Evolutionary conservation across 257 asterid genomes (phyloP).

Genomic region (Solanum pimpinellifolium): DNA sequence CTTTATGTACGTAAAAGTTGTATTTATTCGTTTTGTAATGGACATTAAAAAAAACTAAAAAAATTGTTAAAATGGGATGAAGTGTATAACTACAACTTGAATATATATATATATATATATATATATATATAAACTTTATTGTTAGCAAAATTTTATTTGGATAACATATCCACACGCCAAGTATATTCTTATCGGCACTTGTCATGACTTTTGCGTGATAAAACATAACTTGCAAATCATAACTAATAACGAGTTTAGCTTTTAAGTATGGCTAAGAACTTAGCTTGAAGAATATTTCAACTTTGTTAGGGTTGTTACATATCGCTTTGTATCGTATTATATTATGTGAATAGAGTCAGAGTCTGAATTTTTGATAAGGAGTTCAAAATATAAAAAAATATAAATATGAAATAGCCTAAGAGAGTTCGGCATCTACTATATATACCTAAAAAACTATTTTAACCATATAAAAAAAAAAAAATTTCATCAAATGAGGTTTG

Average conservation of each 20-base stretch:
- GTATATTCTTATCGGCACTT: not conserved
- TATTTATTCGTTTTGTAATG: not conserved
- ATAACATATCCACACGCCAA: not conserved
- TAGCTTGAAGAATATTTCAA: not conserved
- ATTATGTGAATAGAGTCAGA: no score
- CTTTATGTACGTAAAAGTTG: not conserved
- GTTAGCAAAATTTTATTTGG: not conserved
- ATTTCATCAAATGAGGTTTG: rapidly evolving
- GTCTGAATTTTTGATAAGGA: rapidly evolving
- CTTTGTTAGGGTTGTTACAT: not conserved
- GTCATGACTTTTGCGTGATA: not conserved
- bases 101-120: not conserved
- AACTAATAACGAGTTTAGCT: not conserved
- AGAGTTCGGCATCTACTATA: no score
- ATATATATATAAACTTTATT: no score
- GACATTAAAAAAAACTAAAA: no score
- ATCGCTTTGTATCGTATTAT: not conserved
- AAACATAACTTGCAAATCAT: not conserved
- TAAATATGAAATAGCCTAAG: no score
- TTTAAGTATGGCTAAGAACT: not conserved
- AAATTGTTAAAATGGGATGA: not conserved
- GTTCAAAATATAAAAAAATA: no score
- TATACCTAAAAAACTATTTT: no score
- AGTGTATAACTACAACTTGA: not conserved
- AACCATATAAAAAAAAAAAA: no score